Evolutionary conservation across 2,329 filamentous ascomycete species (phyloP).

Genomic region (Hymenoscyphus infarciens): DNA sequence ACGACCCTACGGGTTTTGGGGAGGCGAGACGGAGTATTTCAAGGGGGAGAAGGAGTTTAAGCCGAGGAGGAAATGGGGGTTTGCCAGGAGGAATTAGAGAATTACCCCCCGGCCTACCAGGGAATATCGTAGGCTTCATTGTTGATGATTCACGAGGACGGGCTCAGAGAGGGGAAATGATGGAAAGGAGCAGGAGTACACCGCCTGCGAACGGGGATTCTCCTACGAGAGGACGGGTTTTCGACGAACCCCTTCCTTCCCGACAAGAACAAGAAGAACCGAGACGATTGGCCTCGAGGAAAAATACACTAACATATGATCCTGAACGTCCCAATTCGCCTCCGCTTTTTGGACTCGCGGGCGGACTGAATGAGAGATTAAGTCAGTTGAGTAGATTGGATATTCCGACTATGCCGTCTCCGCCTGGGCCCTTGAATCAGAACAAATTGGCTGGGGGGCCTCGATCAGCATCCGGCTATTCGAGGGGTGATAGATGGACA

Average conservation of each 20-base stretch:
- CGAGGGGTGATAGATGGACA: too few relatives aligned
- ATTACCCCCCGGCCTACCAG: background rate
- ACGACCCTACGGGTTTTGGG: background rate
- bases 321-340: slow-evolving; percentile 20
- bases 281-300: slow-evolving; percentile 18
- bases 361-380: background rate
- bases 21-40: background rate
- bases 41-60: background rate
- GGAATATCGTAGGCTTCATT: background rate
- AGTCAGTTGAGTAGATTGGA: background rate
- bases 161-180: background rate
- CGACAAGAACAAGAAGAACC: slow-evolving; percentile 11
- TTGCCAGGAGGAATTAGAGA: background rate
- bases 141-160: background rate
- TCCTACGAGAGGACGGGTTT: background rate
- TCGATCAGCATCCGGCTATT: too few relatives aligned
- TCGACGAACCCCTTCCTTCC: background rate
- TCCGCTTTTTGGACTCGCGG: slow-evolving; percentile 15
- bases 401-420: background rate
- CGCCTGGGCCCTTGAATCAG: background rate
- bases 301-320: slow-evolving; percentile 22
- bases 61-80: background rate
- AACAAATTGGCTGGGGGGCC: background rate
- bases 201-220: background rate
- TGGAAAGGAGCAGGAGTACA: background rate